These are phyloP conservation scores for Triticum monococcum DNA, from an alignment of 176 grass and related monocot species.

Conservation along the genomic window DNA sequence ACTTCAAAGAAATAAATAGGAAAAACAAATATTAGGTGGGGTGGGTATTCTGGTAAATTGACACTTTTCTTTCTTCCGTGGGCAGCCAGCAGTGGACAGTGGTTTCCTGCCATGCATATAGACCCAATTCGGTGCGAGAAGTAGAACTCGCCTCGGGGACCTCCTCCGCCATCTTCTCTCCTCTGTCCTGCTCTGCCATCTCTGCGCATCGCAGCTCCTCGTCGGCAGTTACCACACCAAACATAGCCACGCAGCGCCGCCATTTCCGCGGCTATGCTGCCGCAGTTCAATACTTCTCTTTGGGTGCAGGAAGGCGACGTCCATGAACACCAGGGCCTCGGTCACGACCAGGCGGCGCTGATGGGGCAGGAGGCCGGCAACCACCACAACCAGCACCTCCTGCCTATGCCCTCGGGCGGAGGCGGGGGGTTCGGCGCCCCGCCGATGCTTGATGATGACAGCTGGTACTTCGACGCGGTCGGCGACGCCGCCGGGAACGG, in stretches of 20 bases:
- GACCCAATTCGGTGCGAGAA: constrained; percentile 9
- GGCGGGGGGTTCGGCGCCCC: constrained; percentile 6
- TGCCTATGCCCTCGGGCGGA: constrained; percentile 8
- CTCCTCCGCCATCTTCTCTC: not conserved
- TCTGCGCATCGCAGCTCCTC: constrained; percentile 21
- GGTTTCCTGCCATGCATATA: constrained; percentile 20
- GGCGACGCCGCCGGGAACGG: constrained; percentile 19
- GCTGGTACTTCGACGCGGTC: constrained; percentile 38
- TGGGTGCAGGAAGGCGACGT: constrained; percentile 58
- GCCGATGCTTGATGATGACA: constrained; percentile 24
- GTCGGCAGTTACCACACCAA: not conserved
- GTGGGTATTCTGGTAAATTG: constrained; percentile 16
- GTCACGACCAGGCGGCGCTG: constrained; percentile 15
- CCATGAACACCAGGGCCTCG: not conserved
- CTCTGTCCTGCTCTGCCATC: constrained; percentile 23
- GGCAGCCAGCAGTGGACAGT: not conserved
- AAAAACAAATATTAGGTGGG: no score
- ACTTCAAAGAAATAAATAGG: no score
- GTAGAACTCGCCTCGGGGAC: not conserved
- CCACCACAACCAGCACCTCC: constrained; percentile 26
- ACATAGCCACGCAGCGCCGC: not conserved
- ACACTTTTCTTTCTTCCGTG: not conserved
- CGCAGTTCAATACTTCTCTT: constrained; percentile 45
- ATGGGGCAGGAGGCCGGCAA: not conserved
- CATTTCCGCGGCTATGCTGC: constrained; percentile 43